phyloP scores from a whole-genome alignment of 257 asterid genomes.

The Solanum chiquidenum region DNA sequence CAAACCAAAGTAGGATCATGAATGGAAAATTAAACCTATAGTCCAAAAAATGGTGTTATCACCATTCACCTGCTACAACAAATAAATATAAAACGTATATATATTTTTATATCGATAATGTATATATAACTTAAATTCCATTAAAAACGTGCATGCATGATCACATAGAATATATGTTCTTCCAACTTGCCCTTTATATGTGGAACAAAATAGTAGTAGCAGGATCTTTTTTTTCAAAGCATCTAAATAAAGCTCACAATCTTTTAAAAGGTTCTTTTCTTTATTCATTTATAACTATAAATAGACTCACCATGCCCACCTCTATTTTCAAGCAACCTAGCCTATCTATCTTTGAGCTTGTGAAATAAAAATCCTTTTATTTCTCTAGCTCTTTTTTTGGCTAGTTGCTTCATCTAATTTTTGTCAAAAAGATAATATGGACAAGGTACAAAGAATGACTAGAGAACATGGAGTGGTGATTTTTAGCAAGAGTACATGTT shows the following conservation, averaged over 20 bases:
- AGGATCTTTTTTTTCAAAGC: not conserved
- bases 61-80: not conserved
- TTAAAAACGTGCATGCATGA: not conserved
- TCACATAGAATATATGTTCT: not conserved
- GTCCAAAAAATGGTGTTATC: not conserved
- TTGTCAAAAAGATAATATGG: slow-evolving; percentile 17
- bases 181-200: not conserved
- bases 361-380: not conserved
- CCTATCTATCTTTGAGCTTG: not conserved
- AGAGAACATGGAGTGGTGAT: slow-evolving; percentile 56
- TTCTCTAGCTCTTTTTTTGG: not conserved
- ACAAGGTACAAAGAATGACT: slow-evolving; percentile 41
- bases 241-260: not conserved
- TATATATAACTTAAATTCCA: not conserved
- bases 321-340: not conserved
- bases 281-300: not conserved
- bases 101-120: not conserved
- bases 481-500: slow-evolving; percentile 64
- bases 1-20: not conserved
- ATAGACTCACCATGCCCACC: not conserved
- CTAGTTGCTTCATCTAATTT: not conserved
- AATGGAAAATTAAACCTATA: not conserved
- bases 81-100: not conserved
- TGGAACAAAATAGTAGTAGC: not conserved
- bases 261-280: not conserved